phyloP scores from a whole-genome alignment of 2,329 filamentous ascomycete genomes.

The Aotearoamyces nothofagi region DNA sequence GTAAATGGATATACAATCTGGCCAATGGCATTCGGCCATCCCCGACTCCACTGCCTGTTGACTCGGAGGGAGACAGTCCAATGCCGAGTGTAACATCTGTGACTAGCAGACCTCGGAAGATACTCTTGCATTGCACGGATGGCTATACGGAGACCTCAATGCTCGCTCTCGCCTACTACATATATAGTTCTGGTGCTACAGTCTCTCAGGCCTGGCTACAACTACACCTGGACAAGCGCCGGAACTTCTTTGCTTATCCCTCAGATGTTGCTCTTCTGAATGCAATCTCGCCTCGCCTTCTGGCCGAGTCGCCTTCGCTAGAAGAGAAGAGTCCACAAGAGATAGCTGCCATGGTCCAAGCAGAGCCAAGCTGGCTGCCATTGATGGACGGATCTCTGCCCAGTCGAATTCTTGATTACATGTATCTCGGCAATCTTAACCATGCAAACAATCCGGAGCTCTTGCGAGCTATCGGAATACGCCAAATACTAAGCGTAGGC shows the following conservation, averaged over 20 bases:
- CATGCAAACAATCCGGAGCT: conserved; percentile 91
- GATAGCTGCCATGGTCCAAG: conserved; percentile 33
- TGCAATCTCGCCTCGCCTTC: conserved; percentile 58
- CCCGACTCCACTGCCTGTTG: conserved; percentile 7
- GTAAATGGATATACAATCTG: conserved; percentile 78
- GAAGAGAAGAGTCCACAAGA: conserved; percentile 34
- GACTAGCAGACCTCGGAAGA: conserved; percentile 32
- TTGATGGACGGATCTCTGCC: conserved; percentile 83
- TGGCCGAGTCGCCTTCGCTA: conserved; percentile 50
- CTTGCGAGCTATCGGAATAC: conserved; percentile 65
- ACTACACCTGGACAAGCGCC: conserved; percentile 63
- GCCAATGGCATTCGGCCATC: conserved; percentile 46
- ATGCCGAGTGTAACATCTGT: conserved; percentile 24
- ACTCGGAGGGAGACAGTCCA: conserved; percentile 38
- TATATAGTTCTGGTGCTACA: conserved; percentile 72
- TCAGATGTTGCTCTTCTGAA: conserved; percentile 76
- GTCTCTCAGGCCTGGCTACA: conserved; percentile 78
- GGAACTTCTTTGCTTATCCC: conserved; percentile 94
- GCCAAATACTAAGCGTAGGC: conserved; percentile 79
- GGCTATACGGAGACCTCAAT: conserved; percentile 93
- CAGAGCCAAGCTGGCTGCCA: conserved; percentile 66
- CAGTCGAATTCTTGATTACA: conserved; percentile 76
- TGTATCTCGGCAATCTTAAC: conserved; percentile 87
- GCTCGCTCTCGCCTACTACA: conserved; percentile 79
- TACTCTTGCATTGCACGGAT: conserved; percentile 87